phyloP scores from a whole-genome alignment of 257 asterid species.

The Petrea volubilis region DNA sequence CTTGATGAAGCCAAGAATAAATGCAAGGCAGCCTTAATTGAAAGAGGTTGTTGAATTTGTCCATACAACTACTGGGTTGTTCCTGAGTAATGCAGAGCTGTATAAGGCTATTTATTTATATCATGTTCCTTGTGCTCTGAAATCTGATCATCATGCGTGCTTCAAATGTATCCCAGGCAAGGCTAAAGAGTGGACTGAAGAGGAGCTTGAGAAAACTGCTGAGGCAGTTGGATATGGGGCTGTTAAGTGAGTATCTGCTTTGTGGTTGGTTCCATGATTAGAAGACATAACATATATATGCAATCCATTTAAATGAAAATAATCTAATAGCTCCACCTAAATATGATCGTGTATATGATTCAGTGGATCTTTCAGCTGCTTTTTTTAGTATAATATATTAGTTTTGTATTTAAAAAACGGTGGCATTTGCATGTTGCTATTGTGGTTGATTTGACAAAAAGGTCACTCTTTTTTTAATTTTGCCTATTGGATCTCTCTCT shows the following conservation, averaged over 20 bases:
- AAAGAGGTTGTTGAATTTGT: constrained; percentile 64
- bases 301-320: neutral
- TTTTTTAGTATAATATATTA: no score
- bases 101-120: no score
- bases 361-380: constrained; percentile 4
- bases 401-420: no score
- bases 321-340: neutral
- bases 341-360: neutral
- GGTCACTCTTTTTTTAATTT: no score
- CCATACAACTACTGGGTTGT: no score
- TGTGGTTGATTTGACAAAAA: no score
- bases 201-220: constrained; percentile 92
- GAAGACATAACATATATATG: no score
- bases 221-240: constrained; percentile 99
- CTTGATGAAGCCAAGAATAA: constrained; percentile 89
- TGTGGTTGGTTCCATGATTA: constrained; percentile 13
- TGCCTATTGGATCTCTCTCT: no score
- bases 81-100: no score
- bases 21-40: constrained; percentile 69
- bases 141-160: constrained; percentile 12
- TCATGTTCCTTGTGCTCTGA: no score
- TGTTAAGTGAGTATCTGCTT: constrained; percentile 61
- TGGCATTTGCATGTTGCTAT: no score
- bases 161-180: constrained; percentile 63
- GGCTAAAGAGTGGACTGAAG: constrained; percentile 71